Conservation (phyloP, 2,329 filamentous ascomycete species). For the Ophiostoma montium region DNA sequence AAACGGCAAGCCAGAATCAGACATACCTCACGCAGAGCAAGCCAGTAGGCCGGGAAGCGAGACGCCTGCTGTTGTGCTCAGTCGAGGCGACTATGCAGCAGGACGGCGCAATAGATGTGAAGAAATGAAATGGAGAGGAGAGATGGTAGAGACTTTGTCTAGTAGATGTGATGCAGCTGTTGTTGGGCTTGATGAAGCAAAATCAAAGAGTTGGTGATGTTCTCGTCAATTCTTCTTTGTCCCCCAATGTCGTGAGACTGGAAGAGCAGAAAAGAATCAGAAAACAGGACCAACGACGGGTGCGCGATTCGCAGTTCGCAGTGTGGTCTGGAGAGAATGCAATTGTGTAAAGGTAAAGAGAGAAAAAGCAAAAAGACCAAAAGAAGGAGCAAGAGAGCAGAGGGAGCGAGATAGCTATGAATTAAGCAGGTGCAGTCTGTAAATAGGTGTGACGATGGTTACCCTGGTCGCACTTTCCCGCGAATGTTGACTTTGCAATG, state of each 20-base stretch:
- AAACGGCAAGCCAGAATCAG: no score
- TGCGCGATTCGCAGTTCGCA: not conserved
- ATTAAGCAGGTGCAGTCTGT: no score
- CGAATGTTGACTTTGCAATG: no score
- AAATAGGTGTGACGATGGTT: no score
- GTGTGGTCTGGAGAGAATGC: not conserved
- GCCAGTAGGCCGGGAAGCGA: slow-evolving; percentile 57
- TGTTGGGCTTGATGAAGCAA: not conserved
- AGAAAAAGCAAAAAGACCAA: slow-evolving; percentile 1
- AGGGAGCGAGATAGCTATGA: not conserved
- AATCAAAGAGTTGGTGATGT: not conserved
- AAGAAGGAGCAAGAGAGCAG: not conserved
- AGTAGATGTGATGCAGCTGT: not conserved
- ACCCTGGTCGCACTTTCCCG: no score
- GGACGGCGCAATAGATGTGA: slow-evolving; percentile 3
- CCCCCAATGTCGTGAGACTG: not conserved
- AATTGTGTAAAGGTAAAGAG: not conserved
- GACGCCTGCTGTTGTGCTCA: slow-evolving; percentile 31
- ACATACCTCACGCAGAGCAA: slow-evolving; percentile 74
- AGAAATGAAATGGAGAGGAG: slow-evolving; percentile 8
- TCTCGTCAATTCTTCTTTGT: not conserved
- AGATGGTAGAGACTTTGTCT: not conserved
- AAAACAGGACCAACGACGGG: slow-evolving; percentile 1
- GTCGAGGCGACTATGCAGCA: slow-evolving; percentile 25
- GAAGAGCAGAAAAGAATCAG: slow-evolving; percentile 3